Conservation (phyloP, 495 filamentous ascomycete species). For the Massariosphaeria phaeospora region DNA sequence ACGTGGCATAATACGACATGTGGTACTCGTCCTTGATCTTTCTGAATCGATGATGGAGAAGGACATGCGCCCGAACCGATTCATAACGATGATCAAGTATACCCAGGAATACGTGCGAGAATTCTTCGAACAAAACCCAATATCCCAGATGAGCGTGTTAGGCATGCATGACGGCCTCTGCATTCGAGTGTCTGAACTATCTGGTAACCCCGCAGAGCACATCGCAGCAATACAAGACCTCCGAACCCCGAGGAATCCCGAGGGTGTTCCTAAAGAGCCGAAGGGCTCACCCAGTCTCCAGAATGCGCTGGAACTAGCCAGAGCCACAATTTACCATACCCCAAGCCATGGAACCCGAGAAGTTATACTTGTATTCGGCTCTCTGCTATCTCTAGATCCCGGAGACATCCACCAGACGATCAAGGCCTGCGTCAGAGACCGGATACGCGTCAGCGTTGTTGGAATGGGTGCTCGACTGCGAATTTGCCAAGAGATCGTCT, state of each 20-base stretch:
- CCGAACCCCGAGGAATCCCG: constrained; percentile 39
- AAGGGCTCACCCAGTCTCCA: constrained; percentile 87
- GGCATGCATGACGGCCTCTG: constrained; percentile 88
- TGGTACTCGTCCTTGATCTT: constrained; percentile 89
- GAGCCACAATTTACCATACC: constrained; percentile 82
- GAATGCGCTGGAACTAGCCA: constrained; percentile 91
- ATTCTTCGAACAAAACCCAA: constrained; percentile 99
- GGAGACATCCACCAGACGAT: constrained; percentile 95
- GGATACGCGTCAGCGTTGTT: constrained; percentile 80
- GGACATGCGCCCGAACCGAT: constrained; percentile 81
- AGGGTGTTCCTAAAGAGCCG: constrained; percentile 59
- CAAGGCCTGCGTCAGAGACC: constrained; percentile 63
- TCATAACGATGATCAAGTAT: constrained; percentile 75
- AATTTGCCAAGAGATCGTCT: constrained; percentile 86
- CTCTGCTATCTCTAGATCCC: constrained; percentile 82
- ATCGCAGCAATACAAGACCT: constrained; percentile 68
- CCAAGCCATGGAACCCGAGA: constrained; percentile 91
- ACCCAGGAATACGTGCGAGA: constrained; percentile 84
- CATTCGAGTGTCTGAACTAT: constrained; percentile 77
- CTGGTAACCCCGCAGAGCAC: constrained; percentile 85
- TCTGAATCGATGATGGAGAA: constrained; percentile 92
- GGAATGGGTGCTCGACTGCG: constrained; percentile 86
- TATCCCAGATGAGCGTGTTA: constrained; percentile 85
- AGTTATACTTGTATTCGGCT: constrained; percentile 86
- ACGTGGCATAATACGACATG: constrained; percentile 90